Percentiles rank a stretch among this genome's conserved stretches.
Evolutionary conservation across 2,329 filamentous ascomycete species (phyloP).

Genomic region (Madurella mycetomatis): DNA sequence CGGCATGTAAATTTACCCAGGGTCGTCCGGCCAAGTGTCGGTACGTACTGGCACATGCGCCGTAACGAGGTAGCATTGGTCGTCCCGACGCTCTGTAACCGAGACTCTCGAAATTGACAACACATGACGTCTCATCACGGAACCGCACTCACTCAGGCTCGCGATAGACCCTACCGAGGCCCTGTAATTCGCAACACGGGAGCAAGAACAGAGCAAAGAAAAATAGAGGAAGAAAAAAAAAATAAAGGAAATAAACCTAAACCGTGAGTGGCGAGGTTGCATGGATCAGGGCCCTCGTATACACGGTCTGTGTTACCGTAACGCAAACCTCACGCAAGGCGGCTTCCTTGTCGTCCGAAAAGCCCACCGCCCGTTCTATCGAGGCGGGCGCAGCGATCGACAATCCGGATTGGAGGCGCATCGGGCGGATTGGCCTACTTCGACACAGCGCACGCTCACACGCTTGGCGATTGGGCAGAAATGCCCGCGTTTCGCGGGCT

Average conservation of each 20-base stretch:
- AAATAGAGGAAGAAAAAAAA: too few species aligned
- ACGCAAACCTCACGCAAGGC: background rate
- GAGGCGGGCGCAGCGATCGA: background rate
- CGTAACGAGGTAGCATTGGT: background rate
- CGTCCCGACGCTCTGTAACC: background rate
- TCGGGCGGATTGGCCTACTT: background rate
- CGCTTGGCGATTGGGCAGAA: background rate
- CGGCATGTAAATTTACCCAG: background rate
- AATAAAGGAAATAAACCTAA: too few species aligned
- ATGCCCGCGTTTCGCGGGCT: background rate
- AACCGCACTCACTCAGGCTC: background rate
- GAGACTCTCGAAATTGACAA: background rate
- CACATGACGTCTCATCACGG: background rate
- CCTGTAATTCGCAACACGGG: too few species aligned
- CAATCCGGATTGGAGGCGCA: background rate
- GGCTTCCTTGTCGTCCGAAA: background rate
- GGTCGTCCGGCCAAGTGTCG: background rate
- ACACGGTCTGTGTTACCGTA: background rate
- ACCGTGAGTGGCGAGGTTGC: background rate
- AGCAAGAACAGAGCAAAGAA: too few species aligned
- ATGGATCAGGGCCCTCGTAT: background rate
- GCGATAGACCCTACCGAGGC: background rate
- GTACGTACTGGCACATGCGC: background rate
- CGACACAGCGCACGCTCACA: background rate
- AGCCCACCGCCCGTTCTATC: background rate